These are phyloP conservation scores for Neofusicoccum umdonicola DNA, from an alignment of 2,329 filamentous ascomycete genomes.

Conservation along the genomic window DNA sequence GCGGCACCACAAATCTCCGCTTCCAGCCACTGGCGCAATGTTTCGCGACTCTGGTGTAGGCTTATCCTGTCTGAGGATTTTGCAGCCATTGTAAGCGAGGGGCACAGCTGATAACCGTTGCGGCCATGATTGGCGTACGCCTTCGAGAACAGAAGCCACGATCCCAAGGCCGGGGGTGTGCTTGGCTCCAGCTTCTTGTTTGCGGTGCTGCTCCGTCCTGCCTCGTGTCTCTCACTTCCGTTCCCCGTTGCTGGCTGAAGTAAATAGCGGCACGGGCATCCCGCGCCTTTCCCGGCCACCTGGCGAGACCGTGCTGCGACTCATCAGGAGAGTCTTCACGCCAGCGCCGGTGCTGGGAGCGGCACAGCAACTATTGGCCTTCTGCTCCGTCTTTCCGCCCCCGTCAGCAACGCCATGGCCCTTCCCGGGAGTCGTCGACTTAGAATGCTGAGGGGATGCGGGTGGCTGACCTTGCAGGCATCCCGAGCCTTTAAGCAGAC, in stretches of 20 bases:
- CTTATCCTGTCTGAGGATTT: constrained; percentile 5
- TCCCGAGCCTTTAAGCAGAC: not conserved
- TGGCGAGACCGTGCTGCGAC: constrained; percentile 5
- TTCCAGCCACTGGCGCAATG: constrained; percentile 5
- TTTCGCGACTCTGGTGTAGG: constrained; percentile 3
- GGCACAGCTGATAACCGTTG: constrained; percentile 16
- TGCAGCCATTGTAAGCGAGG: constrained; percentile 11
- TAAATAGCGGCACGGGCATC: constrained; percentile 8
- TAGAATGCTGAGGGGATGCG: not conserved
- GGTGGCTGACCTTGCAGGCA: not conserved
- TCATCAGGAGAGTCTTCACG: constrained; percentile 6
- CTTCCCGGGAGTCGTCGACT: not conserved
- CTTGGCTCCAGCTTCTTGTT: constrained; percentile 17
- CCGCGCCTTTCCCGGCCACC: not conserved
- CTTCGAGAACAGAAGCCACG: constrained; percentile 1
- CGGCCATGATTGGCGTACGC: constrained; percentile 10
- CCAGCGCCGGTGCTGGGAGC: not conserved
- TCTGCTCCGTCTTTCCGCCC: not conserved
- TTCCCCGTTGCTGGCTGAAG: not conserved
- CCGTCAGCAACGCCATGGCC: not conserved
- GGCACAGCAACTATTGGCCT: not conserved
- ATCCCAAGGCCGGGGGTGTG: not conserved
- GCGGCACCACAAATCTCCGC: constrained; percentile 14
- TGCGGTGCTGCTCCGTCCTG: constrained; percentile 14
- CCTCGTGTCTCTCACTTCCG: constrained; percentile 14